Conservation (phyloP, 176 grass and related monocot species). For the Juncus inflexus region DNA sequence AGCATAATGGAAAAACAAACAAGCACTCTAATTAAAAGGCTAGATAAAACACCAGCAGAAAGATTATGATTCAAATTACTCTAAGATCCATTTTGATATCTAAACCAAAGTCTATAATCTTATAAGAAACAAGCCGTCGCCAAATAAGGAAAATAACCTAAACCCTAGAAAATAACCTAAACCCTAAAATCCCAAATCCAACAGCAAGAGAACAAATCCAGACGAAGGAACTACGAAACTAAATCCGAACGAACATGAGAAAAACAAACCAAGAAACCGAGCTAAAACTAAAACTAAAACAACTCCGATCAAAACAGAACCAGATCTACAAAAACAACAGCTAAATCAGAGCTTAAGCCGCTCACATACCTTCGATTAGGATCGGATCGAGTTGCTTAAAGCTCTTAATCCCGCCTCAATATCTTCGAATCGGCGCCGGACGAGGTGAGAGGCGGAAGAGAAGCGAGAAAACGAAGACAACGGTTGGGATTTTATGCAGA, state of each 20-base stretch:
- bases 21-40: too few relatives aligned
- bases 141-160: neutral
- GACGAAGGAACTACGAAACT: conserved; percentile 6
- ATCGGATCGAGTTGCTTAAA: neutral
- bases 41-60: too few relatives aligned
- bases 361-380: conserved; percentile 4
- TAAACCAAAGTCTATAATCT: too few relatives aligned
- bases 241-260: neutral
- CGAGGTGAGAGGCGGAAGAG: neutral
- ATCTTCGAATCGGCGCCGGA: conserved; percentile 13
- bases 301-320: neutral
- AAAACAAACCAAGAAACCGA: neutral
- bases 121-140: neutral
- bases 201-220: neutral
- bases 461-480: neutral
- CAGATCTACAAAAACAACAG: conserved; percentile 17
- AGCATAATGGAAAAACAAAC: neutral
- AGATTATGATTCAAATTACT: too few relatives aligned
- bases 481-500: conserved; percentile 22
- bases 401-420: too few relatives aligned
- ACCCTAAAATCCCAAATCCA: conserved; percentile 14
- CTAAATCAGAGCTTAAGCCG: neutral
- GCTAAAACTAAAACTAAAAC: neutral
- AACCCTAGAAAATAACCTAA: conserved; percentile 26
- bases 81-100: too few relatives aligned